phyloP scores from a whole-genome alignment of 176 grass and related monocot genomes.

The Pontederia paniculata region DNA sequence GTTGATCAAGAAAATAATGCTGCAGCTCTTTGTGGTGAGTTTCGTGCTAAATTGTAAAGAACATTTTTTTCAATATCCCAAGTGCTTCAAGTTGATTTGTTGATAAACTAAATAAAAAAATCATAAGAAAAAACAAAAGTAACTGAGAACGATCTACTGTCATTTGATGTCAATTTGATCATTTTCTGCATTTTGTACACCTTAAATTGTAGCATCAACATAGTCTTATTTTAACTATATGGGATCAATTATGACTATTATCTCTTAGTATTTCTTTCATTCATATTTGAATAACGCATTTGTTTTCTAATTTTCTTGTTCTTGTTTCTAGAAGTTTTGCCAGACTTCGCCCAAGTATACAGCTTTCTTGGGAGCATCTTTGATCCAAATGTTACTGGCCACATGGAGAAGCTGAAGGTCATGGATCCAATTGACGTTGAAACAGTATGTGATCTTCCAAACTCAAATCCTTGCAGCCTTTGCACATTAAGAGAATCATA shows the following conservation, averaged over 20 bases:
- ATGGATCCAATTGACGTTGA: conserved; percentile 90
- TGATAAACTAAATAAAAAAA: too few relatives aligned
- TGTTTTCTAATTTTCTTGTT: conserved; percentile 21
- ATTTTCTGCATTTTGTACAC: too few relatives aligned
- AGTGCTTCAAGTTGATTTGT: too few relatives aligned
- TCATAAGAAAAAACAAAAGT: too few relatives aligned
- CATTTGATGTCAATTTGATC: too few relatives aligned
- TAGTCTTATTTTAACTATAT: too few relatives aligned
- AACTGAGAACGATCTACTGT: too few relatives aligned
- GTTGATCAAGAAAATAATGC: conserved; percentile 39
- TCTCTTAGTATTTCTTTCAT: background rate
- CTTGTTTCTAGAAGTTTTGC: conserved; percentile 32
- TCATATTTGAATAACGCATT: conserved; percentile 2
- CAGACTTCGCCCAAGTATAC: conserved; percentile 73
- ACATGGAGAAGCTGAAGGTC: conserved; percentile 58
- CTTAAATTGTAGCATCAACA: too few relatives aligned
- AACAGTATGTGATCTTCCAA: conserved; percentile 44
- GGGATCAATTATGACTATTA: too few relatives aligned
- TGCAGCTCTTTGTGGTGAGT: conserved; percentile 38
- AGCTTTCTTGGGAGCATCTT: conserved; percentile 78
- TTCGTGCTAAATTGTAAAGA: too few relatives aligned
- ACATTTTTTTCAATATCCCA: too few relatives aligned
- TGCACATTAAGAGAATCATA: too few relatives aligned
- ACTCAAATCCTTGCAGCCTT: conserved; percentile 2
- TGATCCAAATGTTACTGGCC: conserved; percentile 62